Conservation (phyloP, 1,284 basidiomycete species). For the Cutaneotrichosporon mucoides region DNA sequence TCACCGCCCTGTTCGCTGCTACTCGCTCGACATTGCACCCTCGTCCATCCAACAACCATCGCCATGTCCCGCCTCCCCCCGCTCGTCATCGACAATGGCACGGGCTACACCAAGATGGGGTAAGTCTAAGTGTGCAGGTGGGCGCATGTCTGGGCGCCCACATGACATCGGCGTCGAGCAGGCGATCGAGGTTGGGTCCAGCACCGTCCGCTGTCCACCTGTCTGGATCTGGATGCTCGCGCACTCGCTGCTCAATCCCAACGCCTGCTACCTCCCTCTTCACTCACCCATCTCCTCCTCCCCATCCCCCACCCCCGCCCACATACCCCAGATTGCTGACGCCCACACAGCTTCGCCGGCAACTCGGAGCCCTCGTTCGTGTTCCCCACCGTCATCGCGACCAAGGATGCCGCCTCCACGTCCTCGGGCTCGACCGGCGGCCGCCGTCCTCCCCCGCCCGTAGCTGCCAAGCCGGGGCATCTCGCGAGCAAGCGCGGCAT, state of each 20-base stretch:
- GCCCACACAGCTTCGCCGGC: constrained; percentile 87
- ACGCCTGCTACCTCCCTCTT: neutral
- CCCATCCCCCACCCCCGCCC: neutral
- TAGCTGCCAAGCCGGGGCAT: constrained; percentile 75
- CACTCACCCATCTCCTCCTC: neutral
- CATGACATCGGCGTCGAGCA: neutral
- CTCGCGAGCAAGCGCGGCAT: constrained; percentile 95
- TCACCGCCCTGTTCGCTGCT: too few relatives aligned
- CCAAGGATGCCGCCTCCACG: constrained; percentile 59
- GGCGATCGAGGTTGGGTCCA: neutral
- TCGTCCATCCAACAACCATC: constrained; percentile 1
- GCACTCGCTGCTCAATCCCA: too few relatives aligned
- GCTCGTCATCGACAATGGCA: constrained; percentile 96
- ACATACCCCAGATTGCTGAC: constrained; percentile 9
- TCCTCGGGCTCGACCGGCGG: constrained; percentile 32
- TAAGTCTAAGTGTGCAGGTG: constrained; percentile 48
- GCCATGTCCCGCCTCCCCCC: constrained; percentile 76
- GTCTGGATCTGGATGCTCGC: too few relatives aligned
- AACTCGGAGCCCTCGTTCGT: constrained; percentile 99
- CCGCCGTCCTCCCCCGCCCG: constrained; percentile 51
- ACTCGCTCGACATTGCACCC: too few relatives aligned
- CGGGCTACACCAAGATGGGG: constrained; percentile 97
- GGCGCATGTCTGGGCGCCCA: too few relatives aligned
- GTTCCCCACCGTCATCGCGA: constrained; percentile 93
- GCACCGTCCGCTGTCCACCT: neutral